Base-by-base conservation (phyloP, 352 stramenopile genomes). In the Pythium myriotylum region DNA sequence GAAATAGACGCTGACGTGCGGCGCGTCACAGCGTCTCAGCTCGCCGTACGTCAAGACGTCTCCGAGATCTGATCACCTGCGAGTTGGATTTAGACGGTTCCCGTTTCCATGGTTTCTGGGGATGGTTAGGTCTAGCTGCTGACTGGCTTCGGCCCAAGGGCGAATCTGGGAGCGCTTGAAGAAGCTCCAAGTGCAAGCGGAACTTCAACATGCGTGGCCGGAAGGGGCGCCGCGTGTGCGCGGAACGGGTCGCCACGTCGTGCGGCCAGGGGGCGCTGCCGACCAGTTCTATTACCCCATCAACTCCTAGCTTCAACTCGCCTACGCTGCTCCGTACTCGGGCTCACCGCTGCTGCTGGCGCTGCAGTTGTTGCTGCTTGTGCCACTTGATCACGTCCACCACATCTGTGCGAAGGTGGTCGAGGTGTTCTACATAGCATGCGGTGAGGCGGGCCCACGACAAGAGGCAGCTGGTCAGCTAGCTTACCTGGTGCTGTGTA, bases 401-500 rank as follows among this genome's bases (percentile, higher is more conserved):
- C 1, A 79, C 69, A 39, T 79, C 68, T 13, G 70, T 65, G 27
- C 72, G 72, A 41, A 79, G 50, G 32, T 75, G 68, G 29, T 75
- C 59, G 32, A 79, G 55, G 19, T 74, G 68, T 58, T 79, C 42
- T 65, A 29, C 16, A 27, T 3, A 17, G 49, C 14, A 42, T 12
- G 32, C 26, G n/a, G 23, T 40, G 3, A 13, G 29, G 3, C 3
- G 20, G 42, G 10, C 6, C 37, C 13, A 13, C 20, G n/a, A n/a
- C 4, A 4, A 47, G 50, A 26, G 35, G 33, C n/a, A 58, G 50
- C 29, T n/a, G 20, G 20, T 6, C 7, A 43, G n/a, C 16, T 17
- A 51, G 76, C 82, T 55, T 64, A 92, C 86, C 86, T 43, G 84
- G 86, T 26, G 81, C 70, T n/a, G 69, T 74, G 62, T 81, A 86